Base-by-base conservation (phyloP, 2,329 filamentous ascomycete genomes). In the Clonostachys chloroleuca region DNA sequence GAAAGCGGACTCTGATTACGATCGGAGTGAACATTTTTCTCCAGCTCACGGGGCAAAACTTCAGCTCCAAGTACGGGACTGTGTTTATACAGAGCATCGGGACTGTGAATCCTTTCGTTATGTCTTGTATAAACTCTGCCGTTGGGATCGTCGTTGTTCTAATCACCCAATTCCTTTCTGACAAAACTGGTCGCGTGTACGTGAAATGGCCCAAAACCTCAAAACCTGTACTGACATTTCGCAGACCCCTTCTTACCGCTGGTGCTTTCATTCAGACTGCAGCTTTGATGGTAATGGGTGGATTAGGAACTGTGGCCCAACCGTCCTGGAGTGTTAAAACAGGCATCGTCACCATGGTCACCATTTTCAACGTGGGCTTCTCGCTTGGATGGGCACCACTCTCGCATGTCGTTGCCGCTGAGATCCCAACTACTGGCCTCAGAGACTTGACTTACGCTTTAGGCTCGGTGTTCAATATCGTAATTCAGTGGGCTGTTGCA, bases 241-340 rank as follows among this genome's bases (percentile, higher is more conserved):
- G 4, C 24, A 30, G 24, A 30, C 24, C 12, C 18, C 7, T 59
- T 43, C 53, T 64, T 9, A 47, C 63, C 13, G 46, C 57, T 14
- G 59, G 62, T 3, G 56, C 56, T 1, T 40, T 49, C 12, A 40
- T 66, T 12, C 65, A 67, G 40, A 52, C 56, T 2, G 47, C 47
- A 7, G 54, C 55, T 5, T 52, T 66, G 4, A 54, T 68, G 24
- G 59, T 60, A 7, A 69, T 69, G 66, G 67, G 63, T 20, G 64
- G 59, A 2, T 53, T 69, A 9, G 67, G 66, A n/a, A 59, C 59
- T 13, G 35, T 51, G 1, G 40, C 41, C 10, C 46, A 52, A 9
- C 47, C 56, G 2, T 53, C 51, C 1, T 44, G 51, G 10, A 18
- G 39, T 37, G 47, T 54, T 37, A 60, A 58, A 16, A 30, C 24